These are phyloP conservation scores for Pinus tabuliformis DNA, from an alignment of 75 land plant species.

Conservation along the genomic window DNA sequence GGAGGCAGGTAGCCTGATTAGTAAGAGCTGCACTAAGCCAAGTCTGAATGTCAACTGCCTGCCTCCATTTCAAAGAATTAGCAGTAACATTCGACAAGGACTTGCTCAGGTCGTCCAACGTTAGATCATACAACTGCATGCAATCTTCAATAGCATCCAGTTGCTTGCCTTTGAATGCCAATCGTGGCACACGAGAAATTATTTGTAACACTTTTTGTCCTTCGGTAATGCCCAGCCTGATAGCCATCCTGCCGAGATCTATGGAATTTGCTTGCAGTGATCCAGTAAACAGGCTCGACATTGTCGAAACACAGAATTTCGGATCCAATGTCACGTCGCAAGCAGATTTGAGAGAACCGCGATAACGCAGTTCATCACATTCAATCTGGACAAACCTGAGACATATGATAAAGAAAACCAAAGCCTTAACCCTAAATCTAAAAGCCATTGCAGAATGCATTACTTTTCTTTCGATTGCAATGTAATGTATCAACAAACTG, in stretches of 20 bases:
- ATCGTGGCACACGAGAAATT: not conserved
- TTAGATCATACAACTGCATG: constrained; percentile 36
- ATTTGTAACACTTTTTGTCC: not conserved
- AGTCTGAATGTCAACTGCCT: constrained; percentile 1
- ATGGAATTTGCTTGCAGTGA: not conserved
- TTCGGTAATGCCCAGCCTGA: not conserved
- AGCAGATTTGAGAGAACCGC: not conserved
- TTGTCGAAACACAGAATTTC: not conserved
- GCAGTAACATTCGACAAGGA: constrained; percentile 19
- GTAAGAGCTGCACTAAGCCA: constrained; percentile 55
- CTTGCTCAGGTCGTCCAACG: constrained; percentile 22
- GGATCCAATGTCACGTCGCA: not conserved
- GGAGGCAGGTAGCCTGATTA: constrained; percentile 57
- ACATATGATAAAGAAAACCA: not conserved
- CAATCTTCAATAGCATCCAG: constrained; percentile 46
- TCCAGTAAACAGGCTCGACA: not conserved
- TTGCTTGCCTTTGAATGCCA: not conserved
- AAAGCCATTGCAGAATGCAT: not conserved
- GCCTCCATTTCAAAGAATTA: constrained; percentile 3
- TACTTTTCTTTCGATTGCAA: too few relatives aligned
- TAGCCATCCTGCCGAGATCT: not conserved
- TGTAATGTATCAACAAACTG: too few relatives aligned
- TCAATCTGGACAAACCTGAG: not conserved
- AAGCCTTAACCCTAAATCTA: not conserved
- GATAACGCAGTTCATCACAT: too few relatives aligned